Evolutionary conservation across 2,329 filamentous ascomycete genomes (phyloP).

Genomic region (Phaeomoniella chlamydospora): DNA sequence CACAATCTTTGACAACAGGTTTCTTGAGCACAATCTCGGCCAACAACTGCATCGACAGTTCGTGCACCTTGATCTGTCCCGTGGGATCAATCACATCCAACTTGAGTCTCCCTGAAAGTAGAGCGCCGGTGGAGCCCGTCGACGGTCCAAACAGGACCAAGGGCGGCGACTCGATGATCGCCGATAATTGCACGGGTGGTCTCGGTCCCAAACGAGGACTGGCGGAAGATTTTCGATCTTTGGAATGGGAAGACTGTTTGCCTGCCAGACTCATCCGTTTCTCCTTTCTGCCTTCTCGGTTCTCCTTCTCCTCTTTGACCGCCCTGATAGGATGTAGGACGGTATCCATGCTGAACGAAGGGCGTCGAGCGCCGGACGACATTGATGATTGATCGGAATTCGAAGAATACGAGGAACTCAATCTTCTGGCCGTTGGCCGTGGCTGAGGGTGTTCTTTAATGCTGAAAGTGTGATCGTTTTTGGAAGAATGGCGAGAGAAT

Average conservation of each 20-base stretch:
- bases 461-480: neutral
- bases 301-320: slow-evolving; percentile 16
- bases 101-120: slow-evolving; percentile 72
- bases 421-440: neutral
- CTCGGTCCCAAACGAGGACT: slow-evolving; percentile 13
- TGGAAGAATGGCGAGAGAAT: neutral
- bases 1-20: slow-evolving; percentile 66
- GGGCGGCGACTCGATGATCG: slow-evolving; percentile 72
- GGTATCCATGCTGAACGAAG: slow-evolving; percentile 27
- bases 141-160: slow-evolving; percentile 68
- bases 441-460: neutral
- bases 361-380: slow-evolving; percentile 14
- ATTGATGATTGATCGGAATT: neutral
- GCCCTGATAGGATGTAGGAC: slow-evolving; percentile 21
- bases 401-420: neutral
- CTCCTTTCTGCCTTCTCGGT: slow-evolving; percentile 20
- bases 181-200: slow-evolving; percentile 37
- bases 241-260: slow-evolving; percentile 6
- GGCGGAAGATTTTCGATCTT: slow-evolving; percentile 5
- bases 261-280: slow-evolving; percentile 21
- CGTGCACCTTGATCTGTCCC: slow-evolving; percentile 48
- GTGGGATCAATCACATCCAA: slow-evolving; percentile 54
- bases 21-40: slow-evolving; percentile 64
- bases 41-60: slow-evolving; percentile 57
- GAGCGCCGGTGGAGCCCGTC: slow-evolving; percentile 62